Base-by-base conservation (phyloP, 805 yeast genomes). In the Saturnispora sanitii region DNA sequence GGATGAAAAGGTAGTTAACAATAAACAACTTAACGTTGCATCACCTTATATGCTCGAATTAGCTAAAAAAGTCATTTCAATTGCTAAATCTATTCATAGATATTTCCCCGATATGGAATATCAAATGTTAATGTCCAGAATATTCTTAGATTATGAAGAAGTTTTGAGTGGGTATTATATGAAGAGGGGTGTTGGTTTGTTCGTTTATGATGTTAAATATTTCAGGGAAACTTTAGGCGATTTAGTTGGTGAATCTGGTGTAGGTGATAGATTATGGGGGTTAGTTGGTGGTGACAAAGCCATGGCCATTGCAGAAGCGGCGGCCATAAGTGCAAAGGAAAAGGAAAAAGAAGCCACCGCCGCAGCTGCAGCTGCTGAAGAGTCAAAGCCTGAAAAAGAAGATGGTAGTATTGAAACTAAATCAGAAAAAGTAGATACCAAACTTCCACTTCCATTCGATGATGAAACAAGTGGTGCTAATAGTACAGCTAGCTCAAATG, bases 31-130 rank as follows among this genome's bases (percentile, higher is more conserved):
- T n/a, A n/a, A n/a, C n/a, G n/a, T n/a, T n/a, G n/a, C n/a, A n/a
- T n/a, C n/a, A n/a, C n/a, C n/a, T 13, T 82, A 79, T 52, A 79
- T 82, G 83, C 77, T 71, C 43, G 68, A 70, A 2, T 57, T 82
- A 30, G 78, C 79, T 34, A 77, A 75, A 47, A 87, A 82, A 44
- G 77, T 85, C 0, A 51, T 67, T n/a, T 75, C 82, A 0, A 76
- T 82, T 21, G 65, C 77, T 2, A 71, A 74, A 44, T 79, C 78
- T 5, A 62, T 81, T 21, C 69, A 68, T 31, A 71, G 73, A 44
- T 77, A 77, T 51, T 60, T 82, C 30, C 75, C 82, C 0, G 67
- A 67, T 37, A 47, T 60, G 15, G 75, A 73, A 41, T 68, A 68
- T 45, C 51, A 70, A 5, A 46, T 62, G 4, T 64, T 75, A 22